phyloP scores from a whole-genome alignment of 2,329 filamentous ascomycete genomes.

The Fusarium papillatum region DNA sequence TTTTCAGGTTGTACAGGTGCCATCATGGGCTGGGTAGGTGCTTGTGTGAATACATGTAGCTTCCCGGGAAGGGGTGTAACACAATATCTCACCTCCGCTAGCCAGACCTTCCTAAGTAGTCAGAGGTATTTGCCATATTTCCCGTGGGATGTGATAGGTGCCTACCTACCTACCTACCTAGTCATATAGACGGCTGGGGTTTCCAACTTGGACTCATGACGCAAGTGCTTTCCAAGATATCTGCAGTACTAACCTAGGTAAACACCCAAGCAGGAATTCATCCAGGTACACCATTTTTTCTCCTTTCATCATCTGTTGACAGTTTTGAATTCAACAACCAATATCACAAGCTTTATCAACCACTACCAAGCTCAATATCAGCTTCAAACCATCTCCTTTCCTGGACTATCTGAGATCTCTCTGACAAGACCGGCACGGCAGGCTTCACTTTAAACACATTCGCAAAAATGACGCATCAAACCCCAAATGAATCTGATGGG shows the following conservation, averaged over 20 bases:
- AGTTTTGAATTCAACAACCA: not conserved
- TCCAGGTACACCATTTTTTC: not conserved
- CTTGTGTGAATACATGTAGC: not conserved
- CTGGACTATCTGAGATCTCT: not conserved
- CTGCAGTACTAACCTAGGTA: not conserved
- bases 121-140: not conserved
- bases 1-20: not conserved
- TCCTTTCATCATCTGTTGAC: not conserved
- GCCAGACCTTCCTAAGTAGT: not conserved
- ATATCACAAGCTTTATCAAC: not conserved
- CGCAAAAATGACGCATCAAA: not conserved
- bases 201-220: not conserved
- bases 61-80: not conserved
- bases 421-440: not conserved
- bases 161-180: not conserved
- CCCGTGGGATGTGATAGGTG: not conserved
- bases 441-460: not conserved
- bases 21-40: not conserved
- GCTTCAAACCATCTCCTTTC: not conserved
- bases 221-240: not conserved
- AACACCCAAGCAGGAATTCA: not conserved
- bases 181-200: not conserved
- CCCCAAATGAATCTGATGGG: not conserved
- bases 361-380: not conserved
- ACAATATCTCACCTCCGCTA: not conserved